Percentiles rank a stretch among this genome's conserved stretches.
These are phyloP conservation scores for Amanita muscaria DNA, from an alignment of 768 basidiomycete species.

Conservation along the genomic window DNA sequence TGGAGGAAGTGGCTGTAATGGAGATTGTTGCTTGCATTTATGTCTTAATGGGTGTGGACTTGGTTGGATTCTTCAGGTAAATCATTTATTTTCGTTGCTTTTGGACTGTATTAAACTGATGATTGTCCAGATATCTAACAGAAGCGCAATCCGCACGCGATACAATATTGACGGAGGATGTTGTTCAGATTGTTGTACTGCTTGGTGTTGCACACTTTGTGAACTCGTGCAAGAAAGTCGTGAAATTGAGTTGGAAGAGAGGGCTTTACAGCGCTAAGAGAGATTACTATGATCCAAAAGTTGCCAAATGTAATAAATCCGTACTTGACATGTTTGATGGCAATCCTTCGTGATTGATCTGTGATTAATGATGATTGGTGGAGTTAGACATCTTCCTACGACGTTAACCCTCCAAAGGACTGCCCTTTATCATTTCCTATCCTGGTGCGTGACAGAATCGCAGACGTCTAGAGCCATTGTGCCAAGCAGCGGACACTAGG, in stretches of 20 bases:
- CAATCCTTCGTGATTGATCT: no score
- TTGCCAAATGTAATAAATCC: no score
- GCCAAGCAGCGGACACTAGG: no score
- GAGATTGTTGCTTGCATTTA: slow-evolving; percentile 31
- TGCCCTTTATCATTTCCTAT: no score
- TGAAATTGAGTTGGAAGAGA: slow-evolving; percentile 40
- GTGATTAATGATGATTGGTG: no score
- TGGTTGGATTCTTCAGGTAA: slow-evolving; percentile 35
- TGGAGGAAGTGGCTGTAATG: slow-evolving; percentile 22
- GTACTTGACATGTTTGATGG: no score
- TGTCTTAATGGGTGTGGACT: slow-evolving; percentile 21
- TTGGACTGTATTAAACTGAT: neutral
- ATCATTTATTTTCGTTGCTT: neutral
- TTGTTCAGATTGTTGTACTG: slow-evolving; percentile 30
- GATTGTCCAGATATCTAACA: slow-evolving; percentile 21
- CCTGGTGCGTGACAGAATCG: no score
- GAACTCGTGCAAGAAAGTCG: slow-evolving; percentile 38
- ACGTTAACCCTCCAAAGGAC: no score
- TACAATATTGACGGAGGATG: slow-evolving; percentile 39
- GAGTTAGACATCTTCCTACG: no score
- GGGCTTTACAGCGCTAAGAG: neutral
- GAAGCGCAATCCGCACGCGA: slow-evolving; percentile 31
- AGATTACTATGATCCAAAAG: no score
- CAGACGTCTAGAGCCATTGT: no score
- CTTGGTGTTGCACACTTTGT: slow-evolving; percentile 38